Evolutionary conservation across 2,329 filamentous ascomycete genomes (phyloP).

Genomic region (Penicillium sp.): DNA sequence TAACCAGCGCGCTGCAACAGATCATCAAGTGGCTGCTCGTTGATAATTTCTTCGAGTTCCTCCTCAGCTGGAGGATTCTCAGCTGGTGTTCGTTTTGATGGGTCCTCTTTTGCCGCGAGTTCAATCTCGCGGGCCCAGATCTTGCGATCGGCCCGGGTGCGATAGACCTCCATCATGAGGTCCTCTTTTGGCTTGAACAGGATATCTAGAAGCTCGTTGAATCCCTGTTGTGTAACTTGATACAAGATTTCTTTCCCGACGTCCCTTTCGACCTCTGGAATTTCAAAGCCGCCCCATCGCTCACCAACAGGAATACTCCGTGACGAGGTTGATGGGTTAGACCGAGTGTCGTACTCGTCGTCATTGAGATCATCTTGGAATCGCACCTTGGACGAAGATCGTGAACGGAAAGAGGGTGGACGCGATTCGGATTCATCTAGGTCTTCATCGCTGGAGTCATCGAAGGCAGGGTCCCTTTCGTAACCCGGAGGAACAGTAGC

Average conservation of each 20-base stretch:
- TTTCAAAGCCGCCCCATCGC: constrained; percentile 67
- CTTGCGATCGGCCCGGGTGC: constrained; percentile 55
- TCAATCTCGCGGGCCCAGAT: constrained; percentile 42
- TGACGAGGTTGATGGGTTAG: constrained; percentile 65
- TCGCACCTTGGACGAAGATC: constrained; percentile 69
- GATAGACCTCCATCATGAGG: constrained; percentile 58
- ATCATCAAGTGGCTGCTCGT: constrained; percentile 35
- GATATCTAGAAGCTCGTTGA: constrained; percentile 82
- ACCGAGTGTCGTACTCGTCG: constrained; percentile 62
- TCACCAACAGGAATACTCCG: constrained; percentile 57
- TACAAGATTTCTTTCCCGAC: constrained; percentile 82
- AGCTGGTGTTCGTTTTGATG: constrained; percentile 18
- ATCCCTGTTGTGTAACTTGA: constrained; percentile 80
- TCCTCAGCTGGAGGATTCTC: constrained; percentile 22
- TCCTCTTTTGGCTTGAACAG: constrained; percentile 78
- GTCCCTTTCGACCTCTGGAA: constrained; percentile 71
- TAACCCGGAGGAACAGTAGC: constrained; percentile 56
- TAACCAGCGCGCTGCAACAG: constrained; percentile 39
- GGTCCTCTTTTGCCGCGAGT: constrained; percentile 26
- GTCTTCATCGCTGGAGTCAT: constrained; percentile 46
- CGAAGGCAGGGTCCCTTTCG: constrained; percentile 33
- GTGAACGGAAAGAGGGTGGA: constrained; percentile 49
- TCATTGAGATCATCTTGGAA: constrained; percentile 61
- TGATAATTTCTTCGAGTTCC: constrained; percentile 15
- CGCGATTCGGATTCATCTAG: constrained; percentile 34